Evolutionary conservation across 2,329 filamentous ascomycete species (phyloP).

Genomic region (Paracoccidioides lutzii): DNA sequence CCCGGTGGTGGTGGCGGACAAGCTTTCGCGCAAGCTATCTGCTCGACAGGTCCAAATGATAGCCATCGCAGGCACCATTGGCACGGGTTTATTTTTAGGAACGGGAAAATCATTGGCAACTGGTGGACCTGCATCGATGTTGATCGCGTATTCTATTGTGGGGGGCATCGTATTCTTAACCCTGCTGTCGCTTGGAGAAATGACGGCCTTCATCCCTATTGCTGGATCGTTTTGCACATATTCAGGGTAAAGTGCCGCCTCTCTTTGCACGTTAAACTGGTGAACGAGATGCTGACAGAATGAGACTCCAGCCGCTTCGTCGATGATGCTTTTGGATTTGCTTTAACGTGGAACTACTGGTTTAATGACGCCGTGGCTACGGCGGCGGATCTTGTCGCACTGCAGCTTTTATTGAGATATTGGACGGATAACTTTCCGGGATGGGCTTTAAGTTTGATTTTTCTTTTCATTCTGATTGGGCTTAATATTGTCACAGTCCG

Average conservation of each 20-base stretch:
- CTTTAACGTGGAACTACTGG: constrained; percentile 41
- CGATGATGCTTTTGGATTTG: constrained; percentile 33
- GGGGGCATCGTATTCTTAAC: constrained; percentile 47
- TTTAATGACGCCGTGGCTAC: constrained; percentile 52
- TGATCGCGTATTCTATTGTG: constrained; percentile 45
- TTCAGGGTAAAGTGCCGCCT: constrained; percentile 31
- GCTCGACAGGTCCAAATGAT: constrained; percentile 57
- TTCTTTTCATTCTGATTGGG: constrained; percentile 43
- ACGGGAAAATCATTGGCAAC: constrained; percentile 48
- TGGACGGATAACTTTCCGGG: constrained; percentile 52
- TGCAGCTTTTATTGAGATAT: constrained; percentile 47
- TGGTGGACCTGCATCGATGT: constrained; percentile 46
- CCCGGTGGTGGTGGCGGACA: constrained; percentile 27
- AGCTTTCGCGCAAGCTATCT: constrained; percentile 43
- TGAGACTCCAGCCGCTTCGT: constrained; percentile 26
- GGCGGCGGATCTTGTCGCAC: constrained; percentile 47
- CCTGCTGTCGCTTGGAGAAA: constrained; percentile 48
- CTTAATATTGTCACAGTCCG: constrained; percentile 42
- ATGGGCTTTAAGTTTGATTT: constrained; percentile 50
- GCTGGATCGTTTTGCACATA: constrained; percentile 45
- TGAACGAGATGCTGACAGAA: background rate
- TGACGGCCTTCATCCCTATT: constrained; percentile 46
- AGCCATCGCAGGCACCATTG: constrained; percentile 37
- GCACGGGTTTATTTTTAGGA: constrained; percentile 49
- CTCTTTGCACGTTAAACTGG: background rate